Evolutionary conservation across 2,329 filamentous ascomycete species (phyloP).

Genomic region (Leptographium galeiforme): DNA sequence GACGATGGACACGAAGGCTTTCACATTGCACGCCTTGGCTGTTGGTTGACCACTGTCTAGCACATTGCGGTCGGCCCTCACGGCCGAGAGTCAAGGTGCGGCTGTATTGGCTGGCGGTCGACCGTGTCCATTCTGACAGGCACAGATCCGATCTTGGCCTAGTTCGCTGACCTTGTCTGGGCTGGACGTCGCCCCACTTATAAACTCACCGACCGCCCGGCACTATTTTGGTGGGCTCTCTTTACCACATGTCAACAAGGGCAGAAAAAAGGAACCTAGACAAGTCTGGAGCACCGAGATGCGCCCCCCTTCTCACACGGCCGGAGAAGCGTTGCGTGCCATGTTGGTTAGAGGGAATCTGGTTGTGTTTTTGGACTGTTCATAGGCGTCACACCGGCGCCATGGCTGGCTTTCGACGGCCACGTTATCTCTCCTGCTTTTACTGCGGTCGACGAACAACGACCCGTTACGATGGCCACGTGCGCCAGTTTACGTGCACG

Average conservation of each 20-base stretch:
- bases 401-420: conserved; percentile 30
- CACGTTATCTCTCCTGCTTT: conserved; percentile 54
- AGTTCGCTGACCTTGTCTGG: too few species aligned
- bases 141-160: too few species aligned
- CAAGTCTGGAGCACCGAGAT: background rate
- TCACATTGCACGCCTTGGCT: too few species aligned
- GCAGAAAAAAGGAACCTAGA: background rate
- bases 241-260: background rate
- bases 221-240: conserved; percentile 5
- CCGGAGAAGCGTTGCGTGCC: background rate
- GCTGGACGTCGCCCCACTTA: background rate
- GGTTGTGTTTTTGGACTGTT: background rate
- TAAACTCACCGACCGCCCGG: conserved; percentile 10
- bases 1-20: too few species aligned
- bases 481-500: conserved; percentile 58
- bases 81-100: too few species aligned
- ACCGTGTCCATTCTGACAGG: too few species aligned
- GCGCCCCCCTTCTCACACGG: background rate
- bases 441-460: conserved; percentile 64
- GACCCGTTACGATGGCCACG: conserved; percentile 40
- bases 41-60: too few species aligned
- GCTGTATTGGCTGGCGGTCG: too few species aligned
- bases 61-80: too few species aligned
- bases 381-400: background rate
- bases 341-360: background rate